Base-by-base conservation (phyloP, 805 yeast genomes). In the Wickerhamomyces canadensis region DNA sequence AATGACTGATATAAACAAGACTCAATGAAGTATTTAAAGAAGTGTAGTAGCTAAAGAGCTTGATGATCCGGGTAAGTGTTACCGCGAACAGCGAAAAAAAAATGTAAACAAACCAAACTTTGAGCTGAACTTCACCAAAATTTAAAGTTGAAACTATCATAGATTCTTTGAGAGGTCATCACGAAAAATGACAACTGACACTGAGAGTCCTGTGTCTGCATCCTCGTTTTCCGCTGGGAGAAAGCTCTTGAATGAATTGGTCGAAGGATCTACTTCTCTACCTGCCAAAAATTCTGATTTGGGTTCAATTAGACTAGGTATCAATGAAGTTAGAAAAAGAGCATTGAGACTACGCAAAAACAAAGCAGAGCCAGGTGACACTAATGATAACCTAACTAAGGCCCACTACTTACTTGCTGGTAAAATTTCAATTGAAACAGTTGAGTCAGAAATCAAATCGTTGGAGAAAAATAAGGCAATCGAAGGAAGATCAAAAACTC, bases 371-470 rank as follows among this genome's bases (percentile, higher is more conserved):
- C 54, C 55, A 15, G 51, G 56, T 12, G 64, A 65, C 31, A 48
- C 51, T 9, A 58, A 63, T 30, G 68, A 67, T 5, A 40, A 34
- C 24, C 71, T 64, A 51, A 80, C 87, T 3, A 80, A 78, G 51
- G 93, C 85, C 2, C 98, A 93, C 55, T 93, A 93, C 57, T 64
- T 93, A 27, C 65, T 91, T 31, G 96, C 96, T 6, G 84, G 89
- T 1, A 82, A 91, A 52, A 97, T 97, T 1, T 74, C 85, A 29
- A 80, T 91, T 35, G 95, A 86, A 49, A 93, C 86, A 40, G 78
- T 89, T 27, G 88, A 84, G 46, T 62, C 61, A 23, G 80, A 78
- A 34, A 60, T 81, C 40, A 60, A 63, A 28, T 45, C 50, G 41
- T 62, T 58, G 58, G 72, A 64, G 30, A 44, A 41, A 40, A 55